Evolutionary conservation across 805 yeast species (phyloP).

Genomic region (Ogataea saltuana): DNA sequence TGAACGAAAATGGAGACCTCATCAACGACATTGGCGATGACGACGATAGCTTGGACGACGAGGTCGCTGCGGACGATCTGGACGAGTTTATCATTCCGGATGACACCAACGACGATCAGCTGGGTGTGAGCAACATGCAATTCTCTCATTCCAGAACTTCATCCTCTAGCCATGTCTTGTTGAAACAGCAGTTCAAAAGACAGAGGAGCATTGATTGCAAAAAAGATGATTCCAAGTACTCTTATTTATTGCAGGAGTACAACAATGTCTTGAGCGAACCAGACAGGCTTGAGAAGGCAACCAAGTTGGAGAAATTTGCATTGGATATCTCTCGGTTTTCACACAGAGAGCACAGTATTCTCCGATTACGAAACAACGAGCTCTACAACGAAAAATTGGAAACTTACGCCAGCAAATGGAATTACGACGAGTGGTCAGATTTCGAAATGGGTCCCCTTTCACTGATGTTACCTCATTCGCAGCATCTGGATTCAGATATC

Average conservation of each 20-base stretch:
- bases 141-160: conserved; percentile 8
- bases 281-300: conserved; percentile 29
- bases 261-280: conserved; percentile 23
- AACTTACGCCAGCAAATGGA: conserved; percentile 42
- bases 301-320: conserved; percentile 31
- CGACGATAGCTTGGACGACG: conserved; percentile 35
- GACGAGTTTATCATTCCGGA: conserved; percentile 26
- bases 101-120: conserved; percentile 8
- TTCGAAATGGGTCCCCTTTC: conserved; percentile 33
- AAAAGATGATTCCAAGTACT: conserved; percentile 21
- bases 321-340: conserved; percentile 30
- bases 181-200: conserved; percentile 9
- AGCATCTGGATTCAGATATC: conserved; percentile 29
- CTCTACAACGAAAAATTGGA: conserved; percentile 25
- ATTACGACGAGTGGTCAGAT: conserved; percentile 43
- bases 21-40: conserved; percentile 29
- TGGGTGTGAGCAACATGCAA: conserved; percentile 8
- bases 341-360: conserved; percentile 30
- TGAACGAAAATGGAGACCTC: conserved; percentile 29
- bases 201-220: conserved; percentile 11
- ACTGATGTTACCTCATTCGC: conserved; percentile 23
- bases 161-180: background rate
- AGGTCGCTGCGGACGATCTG: conserved; percentile 45
- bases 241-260: conserved; percentile 23
- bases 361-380: conserved; percentile 30